Conservation (phyloP, 1,284 basidiomycete species). For the Ganoderma sp. region DNA sequence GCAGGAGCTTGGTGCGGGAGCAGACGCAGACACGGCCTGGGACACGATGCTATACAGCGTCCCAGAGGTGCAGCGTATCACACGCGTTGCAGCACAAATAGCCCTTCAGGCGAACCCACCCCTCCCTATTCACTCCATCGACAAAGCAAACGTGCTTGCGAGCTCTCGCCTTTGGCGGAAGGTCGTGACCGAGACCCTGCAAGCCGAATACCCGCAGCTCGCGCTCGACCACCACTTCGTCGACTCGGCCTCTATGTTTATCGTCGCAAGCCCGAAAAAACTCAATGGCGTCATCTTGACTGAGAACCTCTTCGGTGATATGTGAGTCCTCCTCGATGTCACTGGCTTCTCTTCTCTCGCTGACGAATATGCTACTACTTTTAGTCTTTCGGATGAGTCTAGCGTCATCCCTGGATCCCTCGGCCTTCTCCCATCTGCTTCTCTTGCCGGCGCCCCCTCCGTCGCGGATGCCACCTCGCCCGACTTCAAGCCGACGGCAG, state of each 20-base stretch:
- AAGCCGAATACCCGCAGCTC: slow-evolving; percentile 86
- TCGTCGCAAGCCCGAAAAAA: slow-evolving; percentile 91
- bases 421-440: slow-evolving; percentile 95
- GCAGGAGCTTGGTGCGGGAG: slow-evolving; percentile 80
- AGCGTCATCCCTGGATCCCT: slow-evolving; percentile 98
- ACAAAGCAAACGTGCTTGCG: slow-evolving; percentile 99
- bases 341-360: slow-evolving; percentile 8
- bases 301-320: slow-evolving; percentile 96
- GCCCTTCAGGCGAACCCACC: slow-evolving; percentile 87
- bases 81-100: slow-evolving; percentile 93
- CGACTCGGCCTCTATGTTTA: slow-evolving; percentile 96
- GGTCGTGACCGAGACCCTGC: slow-evolving; percentile 84
- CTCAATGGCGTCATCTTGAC: slow-evolving; percentile 96
- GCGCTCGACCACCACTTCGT: slow-evolving; percentile 90
- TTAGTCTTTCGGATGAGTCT: slow-evolving; percentile 91
- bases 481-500: slow-evolving; percentile 76
- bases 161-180: slow-evolving; percentile 95
- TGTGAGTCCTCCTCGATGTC: slow-evolving; percentile 60
- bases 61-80: slow-evolving; percentile 92
- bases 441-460: slow-evolving; percentile 89
- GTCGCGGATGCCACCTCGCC: slow-evolving; percentile 59
- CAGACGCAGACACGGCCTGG: slow-evolving; percentile 73
- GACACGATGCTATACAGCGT: slow-evolving; percentile 95
- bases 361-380: background rate
- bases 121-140: slow-evolving; percentile 89